Evolutionary conservation across 495 filamentous ascomycete species (phyloP).

Genomic region (Gamarada debralockiae): DNA sequence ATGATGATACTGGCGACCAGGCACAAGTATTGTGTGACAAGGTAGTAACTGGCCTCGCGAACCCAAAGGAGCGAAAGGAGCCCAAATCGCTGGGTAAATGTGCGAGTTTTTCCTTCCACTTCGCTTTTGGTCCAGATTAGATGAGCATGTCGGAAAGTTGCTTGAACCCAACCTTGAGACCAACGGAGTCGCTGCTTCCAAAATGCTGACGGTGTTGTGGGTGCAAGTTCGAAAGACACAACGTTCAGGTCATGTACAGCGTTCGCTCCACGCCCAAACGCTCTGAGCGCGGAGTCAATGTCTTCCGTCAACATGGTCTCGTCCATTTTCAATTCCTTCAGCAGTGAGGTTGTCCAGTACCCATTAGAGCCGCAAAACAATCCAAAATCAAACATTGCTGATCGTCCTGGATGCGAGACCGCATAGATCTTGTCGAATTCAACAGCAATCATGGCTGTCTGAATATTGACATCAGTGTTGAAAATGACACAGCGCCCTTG

Average conservation of each 20-base stretch:
- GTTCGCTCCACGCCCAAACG: slow-evolving; percentile 1
- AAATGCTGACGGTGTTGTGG: not conserved
- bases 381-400: slow-evolving; percentile 34
- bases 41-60: slow-evolving; percentile 10
- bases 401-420: slow-evolving; percentile 36
- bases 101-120: not conserved
- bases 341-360: slow-evolving; percentile 32
- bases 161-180: slow-evolving; percentile 13
- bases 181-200: slow-evolving; percentile 11
- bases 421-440: slow-evolving; percentile 44
- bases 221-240: slow-evolving; percentile 14
- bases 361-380: slow-evolving; percentile 39
- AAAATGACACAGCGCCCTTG: slow-evolving; percentile 38
- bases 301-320: slow-evolving; percentile 38
- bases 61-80: slow-evolving; percentile 5
- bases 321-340: slow-evolving; percentile 37
- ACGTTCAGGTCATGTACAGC: slow-evolving; percentile 12
- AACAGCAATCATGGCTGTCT: slow-evolving; percentile 33
- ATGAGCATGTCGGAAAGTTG: not conserved
- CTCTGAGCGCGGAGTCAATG: slow-evolving; percentile 37
- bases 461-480: slow-evolving; percentile 30
- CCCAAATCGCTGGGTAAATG: not conserved
- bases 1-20: slow-evolving; percentile 2
- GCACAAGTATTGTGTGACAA: slow-evolving; percentile 11
- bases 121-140: not conserved